A percentile compares a stretch with the other conserved stretches of the same genome.
These are phyloP conservation scores for Apiosordaria backusii DNA, from an alignment of 495 filamentous ascomycete species.

Conservation along the genomic window DNA sequence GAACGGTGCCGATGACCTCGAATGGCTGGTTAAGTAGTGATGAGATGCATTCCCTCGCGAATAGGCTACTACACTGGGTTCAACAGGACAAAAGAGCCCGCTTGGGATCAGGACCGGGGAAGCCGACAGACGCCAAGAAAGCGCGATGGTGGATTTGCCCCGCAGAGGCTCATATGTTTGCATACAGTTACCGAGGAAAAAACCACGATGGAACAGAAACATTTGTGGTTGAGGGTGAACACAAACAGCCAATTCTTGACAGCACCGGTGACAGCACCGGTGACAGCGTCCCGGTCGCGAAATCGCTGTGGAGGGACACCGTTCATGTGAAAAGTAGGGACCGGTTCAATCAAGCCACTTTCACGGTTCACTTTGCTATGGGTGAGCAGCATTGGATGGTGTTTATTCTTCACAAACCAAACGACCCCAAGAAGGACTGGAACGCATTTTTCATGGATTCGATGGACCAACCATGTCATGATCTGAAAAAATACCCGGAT, in stretches of 20 bases:
- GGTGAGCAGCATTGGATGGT: neutral
- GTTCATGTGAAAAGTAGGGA: neutral
- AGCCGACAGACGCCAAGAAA: neutral
- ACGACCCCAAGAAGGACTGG: neutral
- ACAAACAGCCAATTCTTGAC: too few relatives aligned
- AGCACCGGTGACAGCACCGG: too few relatives aligned
- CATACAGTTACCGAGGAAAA: too few relatives aligned
- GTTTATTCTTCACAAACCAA: neutral
- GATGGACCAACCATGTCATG: too few relatives aligned
- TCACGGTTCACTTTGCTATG: neutral
- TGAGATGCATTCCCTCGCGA: neutral
- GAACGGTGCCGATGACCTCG: too few relatives aligned
- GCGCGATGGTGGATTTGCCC: neutral
- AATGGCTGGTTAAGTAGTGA: neutral
- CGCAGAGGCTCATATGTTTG: neutral
- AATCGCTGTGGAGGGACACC: too few relatives aligned
- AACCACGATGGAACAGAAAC: too few relatives aligned
- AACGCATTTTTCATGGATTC: neutral
- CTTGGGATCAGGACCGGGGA: neutral
- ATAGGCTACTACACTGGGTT: neutral
- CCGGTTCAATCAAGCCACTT: neutral
- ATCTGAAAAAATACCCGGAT: too few relatives aligned
- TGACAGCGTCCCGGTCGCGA: too few relatives aligned
- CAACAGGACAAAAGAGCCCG: neutral
- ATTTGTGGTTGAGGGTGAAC: too few relatives aligned